Conservation (phyloP, 306 rosid genomes). For the Gillenia trifoliata region DNA sequence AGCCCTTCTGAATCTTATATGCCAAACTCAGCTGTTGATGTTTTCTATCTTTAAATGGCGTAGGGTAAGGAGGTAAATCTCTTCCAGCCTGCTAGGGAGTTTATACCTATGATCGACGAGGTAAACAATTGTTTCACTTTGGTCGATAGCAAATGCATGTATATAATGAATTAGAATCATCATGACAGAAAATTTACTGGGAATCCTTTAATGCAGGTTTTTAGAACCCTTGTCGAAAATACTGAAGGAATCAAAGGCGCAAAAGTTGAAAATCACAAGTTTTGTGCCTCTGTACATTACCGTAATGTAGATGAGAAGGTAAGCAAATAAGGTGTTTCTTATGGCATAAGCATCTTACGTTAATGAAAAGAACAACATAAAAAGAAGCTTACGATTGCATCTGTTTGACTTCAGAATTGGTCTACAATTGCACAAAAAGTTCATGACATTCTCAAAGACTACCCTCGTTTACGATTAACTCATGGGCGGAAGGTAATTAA, state of each 20-base stretch:
- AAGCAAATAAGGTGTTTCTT: no score
- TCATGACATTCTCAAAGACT: conserved; percentile 70
- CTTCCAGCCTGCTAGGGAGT: conserved; percentile 87
- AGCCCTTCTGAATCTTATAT: no score
- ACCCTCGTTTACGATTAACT: conserved; percentile 76
- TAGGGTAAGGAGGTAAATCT: conserved; percentile 77
- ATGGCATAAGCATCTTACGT: no score
- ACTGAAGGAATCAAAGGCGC: conserved; percentile 72
- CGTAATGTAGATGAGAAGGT: conserved; percentile 91
- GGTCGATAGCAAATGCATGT: no score
- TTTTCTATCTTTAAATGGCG: background rate
- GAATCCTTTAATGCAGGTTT: conserved; percentile 50
- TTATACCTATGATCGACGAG: conserved; percentile 82
- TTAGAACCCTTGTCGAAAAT: conserved; percentile 67
- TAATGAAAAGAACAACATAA: no score
- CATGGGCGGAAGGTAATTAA: conserved; percentile 84
- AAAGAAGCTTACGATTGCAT: background rate
- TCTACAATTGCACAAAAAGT: conserved; percentile 64
- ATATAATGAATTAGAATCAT: background rate
- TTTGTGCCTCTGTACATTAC: conserved; percentile 93
- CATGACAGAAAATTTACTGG: background rate
- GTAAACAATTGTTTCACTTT: conserved; percentile 25
- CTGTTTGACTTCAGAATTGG: conserved; percentile 64
- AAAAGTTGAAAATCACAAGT: conserved; percentile 87
- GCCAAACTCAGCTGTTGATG: no score